phyloP scores from a whole-genome alignment of 352 stramenopile genomes.

The Globisporangium cylindrosporum region DNA sequence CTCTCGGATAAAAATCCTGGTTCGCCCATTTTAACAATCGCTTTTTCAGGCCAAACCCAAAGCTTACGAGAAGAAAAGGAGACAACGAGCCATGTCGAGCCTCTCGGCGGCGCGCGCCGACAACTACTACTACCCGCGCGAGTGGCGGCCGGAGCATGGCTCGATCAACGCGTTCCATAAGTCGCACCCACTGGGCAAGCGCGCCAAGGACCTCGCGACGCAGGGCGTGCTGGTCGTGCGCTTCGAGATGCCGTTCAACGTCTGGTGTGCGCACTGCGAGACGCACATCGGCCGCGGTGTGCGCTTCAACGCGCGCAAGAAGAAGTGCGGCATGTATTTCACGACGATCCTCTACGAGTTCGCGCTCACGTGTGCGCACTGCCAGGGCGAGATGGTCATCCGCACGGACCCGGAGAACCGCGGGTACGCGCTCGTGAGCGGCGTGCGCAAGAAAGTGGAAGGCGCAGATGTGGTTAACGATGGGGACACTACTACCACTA shows the following conservation, averaged over 20 bases:
- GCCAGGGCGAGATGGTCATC: constrained; percentile 88
- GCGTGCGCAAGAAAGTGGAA: constrained; percentile 88
- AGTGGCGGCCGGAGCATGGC: constrained; percentile 87
- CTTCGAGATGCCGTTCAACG: constrained; percentile 98
- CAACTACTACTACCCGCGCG: constrained; percentile 96
- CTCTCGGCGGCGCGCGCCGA: constrained; percentile 96
- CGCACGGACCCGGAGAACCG: constrained; percentile 94
- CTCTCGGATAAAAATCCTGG: no score
- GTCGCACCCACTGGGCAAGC: constrained; percentile 72
- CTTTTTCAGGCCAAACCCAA: no score
- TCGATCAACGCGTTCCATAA: constrained; percentile 83
- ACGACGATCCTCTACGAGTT: constrained; percentile 95
- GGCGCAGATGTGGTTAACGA: constrained; percentile 25
- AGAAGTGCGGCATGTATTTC: constrained; percentile 89
- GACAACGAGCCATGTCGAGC: constrained; percentile 86
- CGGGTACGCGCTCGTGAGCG: constrained; percentile 85
- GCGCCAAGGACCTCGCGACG: constrained; percentile 78
- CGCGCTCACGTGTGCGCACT: constrained; percentile 90
- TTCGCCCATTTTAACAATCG: no score
- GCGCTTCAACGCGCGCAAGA: constrained; percentile 97
- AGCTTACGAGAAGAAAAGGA: no score
- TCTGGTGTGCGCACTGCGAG: constrained; percentile 87
- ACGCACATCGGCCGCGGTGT: constrained; percentile 82
- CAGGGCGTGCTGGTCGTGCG: constrained; percentile 92
- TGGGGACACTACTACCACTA: not conserved